phyloP scores from a whole-genome alignment of 805 yeast genomes.

The Kodamaea nitidulidarum region DNA sequence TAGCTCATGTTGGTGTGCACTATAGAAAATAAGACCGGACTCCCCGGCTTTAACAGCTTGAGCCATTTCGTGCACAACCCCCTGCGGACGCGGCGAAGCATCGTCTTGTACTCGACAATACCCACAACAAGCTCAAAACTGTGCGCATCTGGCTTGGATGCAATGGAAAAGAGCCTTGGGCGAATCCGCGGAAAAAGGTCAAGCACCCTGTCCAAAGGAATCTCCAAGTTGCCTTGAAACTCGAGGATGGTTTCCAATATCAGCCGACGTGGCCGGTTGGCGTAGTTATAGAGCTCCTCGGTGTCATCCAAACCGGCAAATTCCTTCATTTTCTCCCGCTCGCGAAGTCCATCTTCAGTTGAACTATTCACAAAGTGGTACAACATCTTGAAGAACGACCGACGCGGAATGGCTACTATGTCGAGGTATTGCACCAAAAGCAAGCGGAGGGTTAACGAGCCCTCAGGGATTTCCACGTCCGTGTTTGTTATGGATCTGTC shows the following conservation, averaged over 20 bases:
- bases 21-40: constrained; percentile 49
- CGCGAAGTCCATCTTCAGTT: constrained; percentile 62
- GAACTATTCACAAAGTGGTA: constrained; percentile 58
- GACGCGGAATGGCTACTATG: constrained; percentile 73
- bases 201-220: constrained; percentile 71
- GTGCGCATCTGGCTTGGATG: constrained; percentile 48
- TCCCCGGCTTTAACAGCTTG: constrained; percentile 45
- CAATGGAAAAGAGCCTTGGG: constrained; percentile 83
- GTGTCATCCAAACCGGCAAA: constrained; percentile 68
- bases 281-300: constrained; percentile 83
- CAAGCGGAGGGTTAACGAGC: constrained; percentile 59
- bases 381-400: constrained; percentile 70
- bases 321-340: constrained; percentile 69
- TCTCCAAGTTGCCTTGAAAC: constrained; percentile 61
- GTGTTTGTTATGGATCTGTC: not conserved
- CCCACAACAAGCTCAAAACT: constrained; percentile 72
- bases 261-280: constrained; percentile 89
- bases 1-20: constrained; percentile 44
- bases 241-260: constrained; percentile 79
- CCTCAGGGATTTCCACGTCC: constrained; percentile 1
- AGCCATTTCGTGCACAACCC: constrained; percentile 86
- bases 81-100: constrained; percentile 65
- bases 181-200: constrained; percentile 76
- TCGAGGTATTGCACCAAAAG: constrained; percentile 79
- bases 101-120: constrained; percentile 81